Evolutionary conservation across 2,329 filamentous ascomycete species (phyloP).

Genomic region (Fusarium illudens): DNA sequence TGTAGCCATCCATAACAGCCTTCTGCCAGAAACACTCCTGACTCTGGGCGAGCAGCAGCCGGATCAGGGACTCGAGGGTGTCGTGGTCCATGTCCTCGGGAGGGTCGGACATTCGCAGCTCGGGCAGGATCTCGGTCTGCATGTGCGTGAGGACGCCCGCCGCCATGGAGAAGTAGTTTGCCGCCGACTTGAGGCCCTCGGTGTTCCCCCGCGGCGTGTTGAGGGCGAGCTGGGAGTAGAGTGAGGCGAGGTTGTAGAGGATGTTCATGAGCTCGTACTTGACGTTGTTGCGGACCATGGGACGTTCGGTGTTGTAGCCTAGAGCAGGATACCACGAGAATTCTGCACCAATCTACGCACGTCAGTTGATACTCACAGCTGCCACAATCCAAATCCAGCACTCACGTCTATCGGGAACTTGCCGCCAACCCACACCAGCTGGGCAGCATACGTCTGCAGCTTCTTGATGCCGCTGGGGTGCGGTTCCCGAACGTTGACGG

Average conservation of each 20-base stretch:
- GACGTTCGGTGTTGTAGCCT: slow-evolving; percentile 85
- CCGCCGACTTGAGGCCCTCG: slow-evolving; percentile 86
- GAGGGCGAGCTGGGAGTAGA: slow-evolving; percentile 92
- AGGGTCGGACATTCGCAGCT: slow-evolving; percentile 80
- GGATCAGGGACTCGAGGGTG: slow-evolving; percentile 83
- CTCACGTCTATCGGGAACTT: slow-evolving; percentile 94
- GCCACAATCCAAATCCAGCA: slow-evolving; percentile 6
- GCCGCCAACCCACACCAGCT: slow-evolving; percentile 90
- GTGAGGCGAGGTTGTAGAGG: slow-evolving; percentile 89
- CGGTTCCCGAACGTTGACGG: slow-evolving; percentile 87
- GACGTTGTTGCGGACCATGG: slow-evolving; percentile 71
- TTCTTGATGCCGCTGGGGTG: slow-evolving; percentile 87
- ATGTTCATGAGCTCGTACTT: slow-evolving; percentile 91
- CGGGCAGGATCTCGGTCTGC: slow-evolving; percentile 78
- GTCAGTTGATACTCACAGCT: slow-evolving; percentile 9
- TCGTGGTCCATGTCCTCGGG: slow-evolving; percentile 95
- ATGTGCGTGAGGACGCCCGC: slow-evolving; percentile 86
- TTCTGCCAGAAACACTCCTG: slow-evolving; percentile 99
- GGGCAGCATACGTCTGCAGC: slow-evolving; percentile 89
- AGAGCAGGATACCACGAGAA: slow-evolving; percentile 96
- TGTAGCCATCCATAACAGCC: slow-evolving; percentile 91
- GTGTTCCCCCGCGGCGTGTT: slow-evolving; percentile 78
- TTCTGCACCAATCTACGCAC: slow-evolving; percentile 82
- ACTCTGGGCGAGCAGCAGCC: slow-evolving; percentile 88
- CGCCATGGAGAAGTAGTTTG: slow-evolving; percentile 87